phyloP scores from a whole-genome alignment of 2,329 filamentous ascomycete genomes.

The Volutella citrinella region DNA sequence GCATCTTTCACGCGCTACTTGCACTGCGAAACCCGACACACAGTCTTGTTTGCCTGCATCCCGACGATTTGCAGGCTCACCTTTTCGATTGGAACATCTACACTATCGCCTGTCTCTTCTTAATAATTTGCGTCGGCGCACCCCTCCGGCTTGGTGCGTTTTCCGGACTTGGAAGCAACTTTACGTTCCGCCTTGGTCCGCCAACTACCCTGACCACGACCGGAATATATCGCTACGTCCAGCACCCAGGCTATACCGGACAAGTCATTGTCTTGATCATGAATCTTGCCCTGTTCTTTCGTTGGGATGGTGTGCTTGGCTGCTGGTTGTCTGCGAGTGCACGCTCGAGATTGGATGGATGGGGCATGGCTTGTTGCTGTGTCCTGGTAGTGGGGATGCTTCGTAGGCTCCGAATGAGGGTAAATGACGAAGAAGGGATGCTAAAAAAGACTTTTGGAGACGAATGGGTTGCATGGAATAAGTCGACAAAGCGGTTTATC shows the following conservation, averaged over 20 bases:
- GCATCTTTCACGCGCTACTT: no score
- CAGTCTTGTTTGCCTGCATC: no score
- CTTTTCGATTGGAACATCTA: no score
- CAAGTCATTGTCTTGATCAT: slow-evolving; percentile 31
- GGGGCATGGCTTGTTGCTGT: slow-evolving; percentile 3
- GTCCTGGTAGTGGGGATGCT: slow-evolving; percentile 16
- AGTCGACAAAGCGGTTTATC: slow-evolving; percentile 45
- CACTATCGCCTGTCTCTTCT: no score
- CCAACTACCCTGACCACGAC: slow-evolving; percentile 44
- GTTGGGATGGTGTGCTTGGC: slow-evolving; percentile 35
- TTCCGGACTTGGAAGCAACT: slow-evolving; percentile 44
- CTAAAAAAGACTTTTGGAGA: slow-evolving; percentile 42
- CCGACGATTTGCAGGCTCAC: no score
- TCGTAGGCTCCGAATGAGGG: slow-evolving; percentile 32
- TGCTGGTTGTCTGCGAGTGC: slow-evolving; percentile 33
- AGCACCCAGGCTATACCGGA: slow-evolving; percentile 53
- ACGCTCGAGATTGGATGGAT: slow-evolving; percentile 7
- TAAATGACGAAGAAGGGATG: slow-evolving; percentile 50
- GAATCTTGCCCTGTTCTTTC: slow-evolving; percentile 30
- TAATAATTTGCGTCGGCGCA: slow-evolving; percentile 29
- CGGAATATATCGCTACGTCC: slow-evolving; percentile 47
- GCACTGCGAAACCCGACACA: no score
- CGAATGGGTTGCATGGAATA: slow-evolving; percentile 48
- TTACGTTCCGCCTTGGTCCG: slow-evolving; percentile 49
- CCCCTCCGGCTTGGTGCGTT: slow-evolving; percentile 38